phyloP scores from a whole-genome alignment of 106 monocot species.

The Phalaenopsis aphrodite region DNA sequence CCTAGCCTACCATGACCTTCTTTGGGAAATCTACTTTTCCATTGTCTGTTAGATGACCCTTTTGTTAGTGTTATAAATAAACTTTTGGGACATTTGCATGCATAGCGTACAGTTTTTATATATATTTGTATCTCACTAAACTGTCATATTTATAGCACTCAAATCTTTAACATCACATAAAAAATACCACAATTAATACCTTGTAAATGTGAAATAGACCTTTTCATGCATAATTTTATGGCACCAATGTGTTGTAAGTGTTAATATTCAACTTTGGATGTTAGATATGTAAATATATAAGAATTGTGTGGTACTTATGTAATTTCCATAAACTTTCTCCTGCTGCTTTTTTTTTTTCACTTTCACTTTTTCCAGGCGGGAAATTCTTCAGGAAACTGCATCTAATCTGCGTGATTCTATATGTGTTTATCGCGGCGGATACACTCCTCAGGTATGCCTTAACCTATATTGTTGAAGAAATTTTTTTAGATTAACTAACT shows the following conservation, averaged over 20 bases:
- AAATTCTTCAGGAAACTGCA: conserved; percentile 67
- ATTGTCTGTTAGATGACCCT: neutral
- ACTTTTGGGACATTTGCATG: neutral
- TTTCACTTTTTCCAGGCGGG: conserved; percentile 40
- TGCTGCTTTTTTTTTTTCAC: neutral
- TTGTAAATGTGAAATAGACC: too few species aligned
- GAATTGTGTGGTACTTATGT: too few species aligned
- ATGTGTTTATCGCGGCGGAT: conserved; percentile 87
- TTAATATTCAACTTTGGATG: too few species aligned
- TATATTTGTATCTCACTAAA: too few species aligned
- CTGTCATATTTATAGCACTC: too few species aligned
- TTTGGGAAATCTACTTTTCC: neutral
- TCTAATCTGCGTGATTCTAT: conserved; percentile 49
- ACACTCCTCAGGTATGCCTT: conserved; percentile 54
- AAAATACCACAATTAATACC: too few species aligned
- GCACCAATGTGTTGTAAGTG: too few species aligned
- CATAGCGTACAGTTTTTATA: too few species aligned
- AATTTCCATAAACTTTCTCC: neutral
- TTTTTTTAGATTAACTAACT: neutral
- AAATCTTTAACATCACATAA: too few species aligned
- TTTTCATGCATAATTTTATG: too few species aligned
- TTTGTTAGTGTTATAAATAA: neutral
- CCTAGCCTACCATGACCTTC: neutral
- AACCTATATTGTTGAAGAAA: neutral
- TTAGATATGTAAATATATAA: too few species aligned